Evolutionary conservation across 108 stramenopile genomes (phyloP), one percentile per base, ranked within the genome.

Genomic region (Ochromonas danica): DNA sequence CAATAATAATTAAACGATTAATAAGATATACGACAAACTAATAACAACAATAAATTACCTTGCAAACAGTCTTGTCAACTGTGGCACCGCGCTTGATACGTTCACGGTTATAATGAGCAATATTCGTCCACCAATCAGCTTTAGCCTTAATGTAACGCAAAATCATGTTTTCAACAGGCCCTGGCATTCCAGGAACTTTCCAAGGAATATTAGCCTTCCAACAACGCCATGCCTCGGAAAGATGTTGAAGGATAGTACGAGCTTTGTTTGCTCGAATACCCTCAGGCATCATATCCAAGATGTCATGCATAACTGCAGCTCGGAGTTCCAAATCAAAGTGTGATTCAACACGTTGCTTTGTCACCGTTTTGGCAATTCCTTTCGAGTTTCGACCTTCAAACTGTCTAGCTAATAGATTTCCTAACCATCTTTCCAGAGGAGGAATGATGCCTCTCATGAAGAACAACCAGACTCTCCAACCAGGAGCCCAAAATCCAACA

Each of bases 251-350:
- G 84, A 99, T 97, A 39, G 95, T 95, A 30, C 97, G 87, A 43
- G 92, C 90, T 88, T 99, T 99, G 88, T 97, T 99, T 85, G 96
- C 96, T 81, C 95, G 94, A 31, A 99, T 93, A 78, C 97, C 97
- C 70, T 97, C 94, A 0, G 98, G 98, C 98, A 99, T 99, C 97
- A 98, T 98, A 85, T 99, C 98, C 38, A 99, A 90, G 77, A 99
- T 99, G 79, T 99, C 98, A 85, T 98, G 98, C 95, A 99, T 97
- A 57, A 99, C 98, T 62, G 94, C 95, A 61, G 98, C 98, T 25
- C 98, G 91, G 41, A 99, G 87, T 85, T 99, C 97, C 62, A 99
- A 88, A 87, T 99, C 98, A 86, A 97, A 99, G 85, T 99, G 97
- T 41, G 92, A 93, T 87, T 99, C 98, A 2, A 98, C 98, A 30